A percentile compares a stretch with the other conserved stretches of the same genome.
phyloP scores from a whole-genome alignment of 345 rosid genomes.

The Moricandia arvensis region DNA sequence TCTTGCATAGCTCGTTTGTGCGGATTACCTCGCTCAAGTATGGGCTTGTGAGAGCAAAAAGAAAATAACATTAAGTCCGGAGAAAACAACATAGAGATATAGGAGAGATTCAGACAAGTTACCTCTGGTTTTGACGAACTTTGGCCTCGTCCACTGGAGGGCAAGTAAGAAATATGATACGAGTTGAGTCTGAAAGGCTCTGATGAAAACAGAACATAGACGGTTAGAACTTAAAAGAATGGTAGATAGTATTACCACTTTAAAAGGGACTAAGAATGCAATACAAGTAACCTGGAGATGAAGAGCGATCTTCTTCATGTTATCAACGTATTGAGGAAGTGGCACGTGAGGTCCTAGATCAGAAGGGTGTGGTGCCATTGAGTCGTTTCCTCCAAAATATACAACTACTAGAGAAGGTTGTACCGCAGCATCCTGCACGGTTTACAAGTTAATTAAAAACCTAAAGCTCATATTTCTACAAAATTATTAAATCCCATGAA shows the following conservation, averaged over 20 bases:
- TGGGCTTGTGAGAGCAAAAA: slow-evolving; percentile 48
- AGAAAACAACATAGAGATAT: not conserved
- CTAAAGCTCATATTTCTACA: not conserved
- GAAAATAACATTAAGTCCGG: not conserved
- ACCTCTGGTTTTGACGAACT: slow-evolving; percentile 66
- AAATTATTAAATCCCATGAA: not conserved
- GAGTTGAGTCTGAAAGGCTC: slow-evolving; percentile 72
- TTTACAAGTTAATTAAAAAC: too few species aligned
- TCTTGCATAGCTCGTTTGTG: slow-evolving; percentile 78
- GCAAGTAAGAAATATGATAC: slow-evolving; percentile 65
- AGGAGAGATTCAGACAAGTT: slow-evolving; percentile 11
- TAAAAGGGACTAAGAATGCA: not conserved
- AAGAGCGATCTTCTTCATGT: slow-evolving; percentile 74
- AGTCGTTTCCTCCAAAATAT: slow-evolving; percentile 96
- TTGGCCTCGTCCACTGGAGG: slow-evolving; percentile 90
- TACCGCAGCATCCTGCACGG: slow-evolving; percentile 55
- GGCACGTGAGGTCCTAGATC: slow-evolving; percentile 96
- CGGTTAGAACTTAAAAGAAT: not conserved
- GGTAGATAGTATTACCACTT: not conserved
- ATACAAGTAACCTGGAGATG: slow-evolving; percentile 69
- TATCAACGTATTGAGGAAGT: slow-evolving; percentile 69
- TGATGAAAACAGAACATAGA: slow-evolving; percentile 41
- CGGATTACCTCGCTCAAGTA: slow-evolving; percentile 70
- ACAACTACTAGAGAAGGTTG: slow-evolving; percentile 87
- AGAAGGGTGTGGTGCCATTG: slow-evolving; percentile 91